A percentile compares a stretch with the other conserved stretches of the same genome.
These are phyloP conservation scores for Peniophora sp. DNA, from an alignment of 1,284 basidiomycete genomes.

Conservation along the genomic window DNA sequence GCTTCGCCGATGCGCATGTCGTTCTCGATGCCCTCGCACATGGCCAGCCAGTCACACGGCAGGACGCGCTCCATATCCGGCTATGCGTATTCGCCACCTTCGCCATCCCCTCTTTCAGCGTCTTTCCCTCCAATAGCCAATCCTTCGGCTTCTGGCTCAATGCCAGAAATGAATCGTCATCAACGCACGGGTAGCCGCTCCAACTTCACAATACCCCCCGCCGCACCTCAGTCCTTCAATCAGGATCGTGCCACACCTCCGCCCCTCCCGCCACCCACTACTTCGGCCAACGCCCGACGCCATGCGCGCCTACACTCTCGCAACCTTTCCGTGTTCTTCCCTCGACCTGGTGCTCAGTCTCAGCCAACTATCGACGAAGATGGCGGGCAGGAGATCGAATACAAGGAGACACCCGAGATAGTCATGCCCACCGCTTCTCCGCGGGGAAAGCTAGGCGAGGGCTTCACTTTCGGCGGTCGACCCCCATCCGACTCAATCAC, in stretches of 20 bases:
- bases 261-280: constrained; percentile 12
- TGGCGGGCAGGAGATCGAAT: constrained; percentile 46
- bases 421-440: constrained; percentile 28
- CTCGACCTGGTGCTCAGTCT: constrained; percentile 63
- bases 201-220: constrained; percentile 11
- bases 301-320: constrained; percentile 81
- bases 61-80: constrained; percentile 49
- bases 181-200: constrained; percentile 12
- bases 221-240: constrained; percentile 8
- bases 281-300: constrained; percentile 33
- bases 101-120: constrained; percentile 42
- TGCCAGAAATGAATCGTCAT: constrained; percentile 6
- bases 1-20: constrained; percentile 43
- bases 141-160: constrained; percentile 6
- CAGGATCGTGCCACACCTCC: constrained; percentile 11
- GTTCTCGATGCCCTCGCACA: constrained; percentile 29
- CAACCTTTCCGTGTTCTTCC: constrained; percentile 88
- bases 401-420: constrained; percentile 32
- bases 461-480: constrained; percentile 58
- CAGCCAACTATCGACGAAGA: constrained; percentile 61
- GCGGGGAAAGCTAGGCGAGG: constrained; percentile 35
- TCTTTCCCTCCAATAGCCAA: constrained; percentile 30
- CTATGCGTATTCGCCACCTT: constrained; percentile 43
- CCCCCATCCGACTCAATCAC: constrained; percentile 24
- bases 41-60: constrained; percentile 29